Conservation (phyloP, 106 monocot genomes). For the Allium fistulosum region DNA sequence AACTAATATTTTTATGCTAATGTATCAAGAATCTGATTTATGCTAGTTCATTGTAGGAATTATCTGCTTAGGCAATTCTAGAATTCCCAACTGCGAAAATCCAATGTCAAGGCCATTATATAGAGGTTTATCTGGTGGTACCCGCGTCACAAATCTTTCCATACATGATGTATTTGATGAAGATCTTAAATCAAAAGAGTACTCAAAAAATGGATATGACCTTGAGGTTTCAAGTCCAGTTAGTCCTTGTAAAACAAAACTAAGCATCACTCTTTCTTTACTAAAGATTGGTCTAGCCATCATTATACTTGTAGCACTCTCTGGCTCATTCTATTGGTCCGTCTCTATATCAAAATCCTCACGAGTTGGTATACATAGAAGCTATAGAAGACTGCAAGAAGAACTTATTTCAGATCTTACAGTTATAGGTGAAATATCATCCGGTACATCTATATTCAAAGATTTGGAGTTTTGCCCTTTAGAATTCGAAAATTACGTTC, state of each 20-base stretch:
- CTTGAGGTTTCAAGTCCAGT: constrained; percentile 25
- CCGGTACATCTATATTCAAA: constrained; percentile 30
- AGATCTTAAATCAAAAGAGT: constrained; percentile 27
- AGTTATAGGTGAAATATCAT: constrained; percentile 54
- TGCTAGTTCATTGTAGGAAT: background rate
- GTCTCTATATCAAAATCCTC: constrained; percentile 51
- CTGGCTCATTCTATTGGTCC: constrained; percentile 63
- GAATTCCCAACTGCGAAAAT: background rate
- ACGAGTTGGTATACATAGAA: constrained; percentile 19
- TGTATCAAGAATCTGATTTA: background rate
- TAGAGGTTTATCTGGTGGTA: constrained; percentile 43
- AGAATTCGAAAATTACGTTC: constrained; percentile 75
- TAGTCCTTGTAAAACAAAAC: constrained; percentile 13
- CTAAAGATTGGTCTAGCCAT: constrained; percentile 44
- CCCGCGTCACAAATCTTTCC: constrained; percentile 7
- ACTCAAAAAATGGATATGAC: constrained; percentile 27
- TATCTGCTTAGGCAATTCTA: background rate
- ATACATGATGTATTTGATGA: constrained; percentile 21
- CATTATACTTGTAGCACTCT: constrained; percentile 25
- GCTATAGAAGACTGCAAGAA: constrained; percentile 70
- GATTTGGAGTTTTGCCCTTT: constrained; percentile 64
- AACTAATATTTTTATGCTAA: too few relatives aligned
- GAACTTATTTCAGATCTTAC: constrained; percentile 60
- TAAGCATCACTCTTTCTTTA: constrained; percentile 17
- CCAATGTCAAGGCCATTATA: constrained; percentile 61